Evolutionary conservation across 768 basidiomycete species (phyloP).

Genomic region (Boletus patriciae): DNA sequence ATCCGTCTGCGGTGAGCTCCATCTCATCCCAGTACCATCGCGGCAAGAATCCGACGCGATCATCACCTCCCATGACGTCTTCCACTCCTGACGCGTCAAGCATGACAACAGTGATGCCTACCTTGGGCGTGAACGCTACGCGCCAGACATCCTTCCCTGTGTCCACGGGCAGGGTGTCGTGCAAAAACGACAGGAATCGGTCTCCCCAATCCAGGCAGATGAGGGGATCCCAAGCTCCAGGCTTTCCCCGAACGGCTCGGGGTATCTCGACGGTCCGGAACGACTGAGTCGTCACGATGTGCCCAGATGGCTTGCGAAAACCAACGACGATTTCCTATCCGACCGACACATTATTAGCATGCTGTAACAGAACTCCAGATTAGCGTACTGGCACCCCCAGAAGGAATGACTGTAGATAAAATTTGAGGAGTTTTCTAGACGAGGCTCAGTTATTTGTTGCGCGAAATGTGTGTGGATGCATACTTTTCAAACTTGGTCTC

Average conservation of each 20-base stretch:
- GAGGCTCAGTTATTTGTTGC: background rate
- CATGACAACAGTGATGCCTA: conserved; percentile 50
- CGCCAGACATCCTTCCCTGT: conserved; percentile 60
- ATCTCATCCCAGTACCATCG: conserved; percentile 59
- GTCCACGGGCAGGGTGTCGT: conserved; percentile 31
- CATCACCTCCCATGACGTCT: conserved; percentile 66
- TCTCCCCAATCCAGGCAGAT: conserved; percentile 76
- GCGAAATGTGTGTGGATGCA: conserved; percentile 14
- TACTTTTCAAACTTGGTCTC: conserved; percentile 80
- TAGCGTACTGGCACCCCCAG: conserved; percentile 81
- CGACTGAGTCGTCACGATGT: conserved; percentile 60
- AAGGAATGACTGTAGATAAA: conserved; percentile 89
- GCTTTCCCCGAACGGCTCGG: conserved; percentile 70
- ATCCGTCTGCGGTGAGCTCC: background rate
- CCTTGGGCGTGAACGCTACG: conserved; percentile 58
- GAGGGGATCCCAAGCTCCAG: conserved; percentile 74
- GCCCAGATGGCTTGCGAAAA: conserved; percentile 78
- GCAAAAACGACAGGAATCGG: conserved; percentile 56
- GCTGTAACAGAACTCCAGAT: background rate
- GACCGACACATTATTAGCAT: conserved; percentile 3
- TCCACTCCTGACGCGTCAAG: conserved; percentile 50
- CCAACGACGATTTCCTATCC: conserved; percentile 80
- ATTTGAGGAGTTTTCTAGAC: conserved; percentile 82
- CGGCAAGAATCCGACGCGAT: conserved; percentile 78
- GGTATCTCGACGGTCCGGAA: conserved; percentile 83